Percentiles rank a stretch among this genome's conserved stretches.
Conservation (phyloP, 1,284 basidiomycete genomes). For the Ceratobasidium sp. region DNA sequence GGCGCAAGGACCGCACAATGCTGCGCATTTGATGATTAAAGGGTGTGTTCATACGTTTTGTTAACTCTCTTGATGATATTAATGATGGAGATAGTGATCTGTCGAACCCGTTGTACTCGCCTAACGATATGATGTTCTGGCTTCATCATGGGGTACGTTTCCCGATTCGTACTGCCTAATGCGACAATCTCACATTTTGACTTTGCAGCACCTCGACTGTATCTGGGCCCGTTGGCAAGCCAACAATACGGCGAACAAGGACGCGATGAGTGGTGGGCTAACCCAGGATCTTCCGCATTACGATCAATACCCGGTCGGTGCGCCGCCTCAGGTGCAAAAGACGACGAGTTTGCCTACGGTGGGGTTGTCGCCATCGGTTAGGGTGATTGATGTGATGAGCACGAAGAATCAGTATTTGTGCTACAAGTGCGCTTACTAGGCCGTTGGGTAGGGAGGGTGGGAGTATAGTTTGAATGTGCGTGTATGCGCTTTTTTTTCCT, state of each 20-base stretch:
- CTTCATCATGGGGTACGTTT: constrained; percentile 40
- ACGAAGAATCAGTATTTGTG: constrained; percentile 30
- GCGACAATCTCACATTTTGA: not conserved
- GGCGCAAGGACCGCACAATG: constrained; percentile 34
- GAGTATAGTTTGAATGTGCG: not conserved
- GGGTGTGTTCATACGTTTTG: not conserved
- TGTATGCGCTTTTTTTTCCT: too few relatives aligned
- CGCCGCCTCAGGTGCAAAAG: not conserved
- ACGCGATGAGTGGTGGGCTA: constrained; percentile 41
- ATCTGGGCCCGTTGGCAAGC: constrained; percentile 48
- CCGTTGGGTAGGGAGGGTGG: not conserved
- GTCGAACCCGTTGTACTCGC: constrained; percentile 37
- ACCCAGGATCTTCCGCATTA: constrained; percentile 38
- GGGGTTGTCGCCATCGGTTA: not conserved
- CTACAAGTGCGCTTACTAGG: constrained; percentile 35
- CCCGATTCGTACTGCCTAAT: not conserved
- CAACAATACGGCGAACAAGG: constrained; percentile 24
- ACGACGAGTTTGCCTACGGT: constrained; percentile 23
- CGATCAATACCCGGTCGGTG: constrained; percentile 43
- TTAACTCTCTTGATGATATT: too few relatives aligned
- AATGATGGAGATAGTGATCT: constrained; percentile 27
- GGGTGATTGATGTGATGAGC: constrained; percentile 32
- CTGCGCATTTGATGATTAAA: constrained; percentile 10
- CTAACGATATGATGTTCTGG: constrained; percentile 44
- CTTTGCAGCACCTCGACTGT: constrained; percentile 43